Evolutionary conservation across 2,329 filamentous ascomycete species (phyloP), one percentile per base, ranked within the genome.

Genomic region (Monilinia fructigena): DNA sequence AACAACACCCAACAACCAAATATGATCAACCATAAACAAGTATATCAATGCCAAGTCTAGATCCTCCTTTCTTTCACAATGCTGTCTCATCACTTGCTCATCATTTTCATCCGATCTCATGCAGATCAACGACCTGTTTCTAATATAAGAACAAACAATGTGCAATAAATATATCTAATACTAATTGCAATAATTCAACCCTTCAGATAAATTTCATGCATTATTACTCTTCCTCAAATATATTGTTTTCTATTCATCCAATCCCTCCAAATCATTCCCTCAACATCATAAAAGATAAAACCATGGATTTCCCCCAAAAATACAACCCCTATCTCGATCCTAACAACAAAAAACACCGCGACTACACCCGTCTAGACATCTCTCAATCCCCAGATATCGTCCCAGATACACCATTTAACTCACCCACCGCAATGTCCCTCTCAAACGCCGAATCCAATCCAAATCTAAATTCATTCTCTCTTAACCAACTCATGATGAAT

Each of bases 401-500:
- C 23, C 63, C 63, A 38, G 63, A 65, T 18, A 65, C 63, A 20
- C 63, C 63, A 11, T 52, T 65, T 31, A 65, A 65, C n/a, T 65
- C 63, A 31, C 63, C 63, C 3, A 58, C 40, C 40, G 42, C 54
- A 40, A 56, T 59, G 28, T 59, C 42, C 23, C 48, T 63, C 60
- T 53, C 47, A 42, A 50, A 48, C 6, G 20, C 54, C 16, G 45
- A 59, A n/a, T 48, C 40, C 10, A 58, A 31, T 55, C 26, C 47
- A 53, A 38, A 53, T 11, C 14, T 35, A n/a, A 59, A 65, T 23
- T n/a, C 62, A 28, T 28, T 50, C 20, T 59, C 54, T 38, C 20
- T 65, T 5, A 59, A 56, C n/a, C 63, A 59, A 31, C n/a, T 65
- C 28, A 65, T 65, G 8, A 65, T 65, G 63, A 31, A 65, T 42